Base-by-base conservation (phyloP, 2,329 filamentous ascomycete species). In the Byssochlamys sp. region DNA sequence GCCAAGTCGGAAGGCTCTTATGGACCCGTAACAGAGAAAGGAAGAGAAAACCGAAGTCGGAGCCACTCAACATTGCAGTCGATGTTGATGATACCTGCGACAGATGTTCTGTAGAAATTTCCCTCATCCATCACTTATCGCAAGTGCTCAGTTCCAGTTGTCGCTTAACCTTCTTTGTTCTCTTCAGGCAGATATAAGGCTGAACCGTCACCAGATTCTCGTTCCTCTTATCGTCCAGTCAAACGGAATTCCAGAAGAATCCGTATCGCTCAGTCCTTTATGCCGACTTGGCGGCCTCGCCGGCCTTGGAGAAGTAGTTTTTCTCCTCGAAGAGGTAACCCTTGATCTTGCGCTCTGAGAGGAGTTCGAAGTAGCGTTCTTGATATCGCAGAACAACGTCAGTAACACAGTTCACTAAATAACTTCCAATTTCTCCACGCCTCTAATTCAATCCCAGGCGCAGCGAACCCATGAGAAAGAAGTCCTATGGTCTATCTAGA, bases 321-420 rank as follows among this genome's bases (percentile, higher is more conserved):
- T 84, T 82, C 74, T 86, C 83, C 69, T 83, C 76, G 63, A 83
- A 84, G 61, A 85, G 69, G 69, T 84, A 84, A 62, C 84, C 84
- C 75, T 80, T 82, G 63, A 86, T 75, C 75, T 84, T 85, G 63
- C 80, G 74, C 56, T 85, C 81, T 69, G 81, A 81, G 63, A 87
- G 71, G 49, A 86, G 76, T 72, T 86, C 81, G 59, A 87, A 79
- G 71, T 86, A 87, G 63, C 83, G 80, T 66, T 86, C 84, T 87
- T 64, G 49, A 60, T 4, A n/a, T 19, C 4, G 35, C 19, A n/a
- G n/a, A 27, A 53, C 27, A 29, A 29, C 3, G 25, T 58, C 50
- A 58, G 55, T 57, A 14, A 52, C 51, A 27, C 12, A 49, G 27
- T n/a, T 12, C 49, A 28, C 33, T 10, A n/a, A 53, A 12, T 45